These are phyloP conservation scores for Nakazawaea wickerhamii DNA, from an alignment of 805 yeast genomes.

Conservation along the genomic window DNA sequence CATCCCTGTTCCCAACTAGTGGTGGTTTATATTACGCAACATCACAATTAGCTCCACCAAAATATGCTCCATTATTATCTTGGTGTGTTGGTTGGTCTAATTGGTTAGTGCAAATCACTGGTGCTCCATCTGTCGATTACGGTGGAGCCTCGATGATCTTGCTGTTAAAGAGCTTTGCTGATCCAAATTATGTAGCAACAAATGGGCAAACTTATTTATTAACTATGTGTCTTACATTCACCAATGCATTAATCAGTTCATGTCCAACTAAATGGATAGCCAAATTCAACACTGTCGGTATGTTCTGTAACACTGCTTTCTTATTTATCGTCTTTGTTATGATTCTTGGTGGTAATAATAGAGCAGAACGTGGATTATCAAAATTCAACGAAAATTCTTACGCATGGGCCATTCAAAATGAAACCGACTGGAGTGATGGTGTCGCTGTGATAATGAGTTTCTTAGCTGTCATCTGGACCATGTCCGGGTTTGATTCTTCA, in stretches of 20 bases:
- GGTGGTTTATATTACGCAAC: conserved; percentile 70
- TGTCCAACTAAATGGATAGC: conserved; percentile 53
- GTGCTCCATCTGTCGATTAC: conserved; percentile 55
- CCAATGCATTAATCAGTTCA: conserved; percentile 43
- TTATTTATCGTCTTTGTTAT: conserved; percentile 47
- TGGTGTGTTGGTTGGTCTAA: conserved; percentile 64
- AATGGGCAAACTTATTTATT: conserved; percentile 48
- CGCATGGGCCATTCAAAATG: conserved; percentile 54
- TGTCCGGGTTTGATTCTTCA: conserved; percentile 74
- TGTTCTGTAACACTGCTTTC: conserved; percentile 43
- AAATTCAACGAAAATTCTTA: conserved; percentile 42
- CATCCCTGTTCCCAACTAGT: conserved; percentile 61
- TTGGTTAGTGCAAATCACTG: conserved; percentile 60
- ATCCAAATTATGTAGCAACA: conserved; percentile 34
- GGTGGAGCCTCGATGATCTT: conserved; percentile 52
- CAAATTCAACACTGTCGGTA: conserved; percentile 43
- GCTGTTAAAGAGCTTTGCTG: conserved; percentile 39
- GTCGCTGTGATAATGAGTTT: conserved; percentile 51
- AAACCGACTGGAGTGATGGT: conserved; percentile 62
- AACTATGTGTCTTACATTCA: conserved; percentile 44
- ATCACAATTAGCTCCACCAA: conserved; percentile 53
- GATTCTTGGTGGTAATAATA: conserved; percentile 47
- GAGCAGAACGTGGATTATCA: conserved; percentile 31
- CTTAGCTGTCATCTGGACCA: conserved; percentile 62
- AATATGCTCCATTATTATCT: conserved; percentile 46